Conservation (phyloP, 345 rosid genomes). For the Litchi chinensis region DNA sequence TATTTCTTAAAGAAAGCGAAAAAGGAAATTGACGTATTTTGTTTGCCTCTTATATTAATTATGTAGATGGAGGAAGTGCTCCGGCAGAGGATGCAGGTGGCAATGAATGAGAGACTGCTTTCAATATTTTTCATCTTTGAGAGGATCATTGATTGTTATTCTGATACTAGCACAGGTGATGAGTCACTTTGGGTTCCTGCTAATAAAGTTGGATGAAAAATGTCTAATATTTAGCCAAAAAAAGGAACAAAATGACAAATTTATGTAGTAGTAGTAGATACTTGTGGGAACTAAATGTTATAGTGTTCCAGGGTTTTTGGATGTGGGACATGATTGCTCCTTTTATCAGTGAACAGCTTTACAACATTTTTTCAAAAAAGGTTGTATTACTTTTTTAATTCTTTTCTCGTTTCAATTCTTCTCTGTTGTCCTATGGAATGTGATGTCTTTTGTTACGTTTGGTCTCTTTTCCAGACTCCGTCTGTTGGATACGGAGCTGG, state of each 20-base stretch:
- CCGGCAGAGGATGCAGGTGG: constrained; percentile 53
- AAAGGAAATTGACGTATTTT: background rate
- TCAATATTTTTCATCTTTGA: constrained; percentile 1
- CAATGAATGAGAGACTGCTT: constrained; percentile 39
- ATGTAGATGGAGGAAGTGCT: constrained; percentile 65
- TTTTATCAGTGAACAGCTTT: constrained; percentile 16
- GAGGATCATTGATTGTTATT: constrained; percentile 37
- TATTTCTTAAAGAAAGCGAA: background rate
- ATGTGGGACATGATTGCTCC: constrained; percentile 25
- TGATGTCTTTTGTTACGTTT: too few relatives aligned
- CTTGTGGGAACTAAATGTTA: constrained; percentile 9
- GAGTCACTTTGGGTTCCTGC: constrained; percentile 31
- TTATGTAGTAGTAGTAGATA: constrained; percentile 24
- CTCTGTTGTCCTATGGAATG: too few relatives aligned
- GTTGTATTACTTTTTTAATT: background rate
- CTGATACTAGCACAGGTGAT: constrained; percentile 32
- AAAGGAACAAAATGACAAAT: constrained; percentile 15
- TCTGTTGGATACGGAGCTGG: too few relatives aligned
- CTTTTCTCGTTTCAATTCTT: too few relatives aligned
- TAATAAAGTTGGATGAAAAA: constrained; percentile 38
- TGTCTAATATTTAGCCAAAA: constrained; percentile 22
- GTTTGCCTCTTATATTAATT: background rate
- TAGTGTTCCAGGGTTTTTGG: constrained; percentile 16
- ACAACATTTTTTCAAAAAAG: background rate
- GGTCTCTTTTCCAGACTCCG: too few relatives aligned